Evolutionary conservation across 2,329 filamentous ascomycete species (phyloP), one percentile per base, ranked within the genome.

Genomic region (Trichoderma koningiopsis): DNA sequence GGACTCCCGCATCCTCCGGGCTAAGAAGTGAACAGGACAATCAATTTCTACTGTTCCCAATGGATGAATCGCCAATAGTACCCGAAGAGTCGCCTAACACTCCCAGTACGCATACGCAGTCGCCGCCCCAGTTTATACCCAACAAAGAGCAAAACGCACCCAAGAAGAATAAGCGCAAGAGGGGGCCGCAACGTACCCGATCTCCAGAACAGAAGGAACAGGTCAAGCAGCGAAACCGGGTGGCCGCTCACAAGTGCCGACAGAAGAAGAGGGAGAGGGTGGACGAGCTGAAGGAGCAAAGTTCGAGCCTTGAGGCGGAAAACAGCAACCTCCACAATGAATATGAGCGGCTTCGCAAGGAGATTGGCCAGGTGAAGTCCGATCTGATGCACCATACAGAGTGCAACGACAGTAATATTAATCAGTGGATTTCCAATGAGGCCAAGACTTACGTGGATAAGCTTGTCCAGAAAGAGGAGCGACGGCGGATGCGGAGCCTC

Each of bases 201-300:
- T 8, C 1, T 47, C 8, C 43, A 10, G 43, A n/a, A 47, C 22
- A 47, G 43, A 47, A 47, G 19, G 43, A 47, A 22, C 8, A 22
- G 19, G 53, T 8, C 14, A 49, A 63, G 49, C n/a, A 91, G 78
- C 86, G 91, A 70, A 93, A 93, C 77, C 85, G 91, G 10, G 81
- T 91, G 2, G 91, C 91, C 0, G 91, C 91, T 1, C 90, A 88
- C 76, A 92, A 92, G 75, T 93, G 91, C 75, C 87, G 91, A 4
- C 86, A 90, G 74, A 92, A 91, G 79, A 87, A 86, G 74, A 88
- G 87, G 77, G 78, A 82, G 72, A 86, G 82, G 80, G 82, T 85
- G 24, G 78, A 78, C 13, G 80, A 83, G 16, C 74, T 87, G 29
- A 83, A 87, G 70, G 81, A 83, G 63, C 80, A 78, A 6, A 83